Base-by-base conservation (phyloP, 352 stramenopile species). In the Globisporangium apiculatum region DNA sequence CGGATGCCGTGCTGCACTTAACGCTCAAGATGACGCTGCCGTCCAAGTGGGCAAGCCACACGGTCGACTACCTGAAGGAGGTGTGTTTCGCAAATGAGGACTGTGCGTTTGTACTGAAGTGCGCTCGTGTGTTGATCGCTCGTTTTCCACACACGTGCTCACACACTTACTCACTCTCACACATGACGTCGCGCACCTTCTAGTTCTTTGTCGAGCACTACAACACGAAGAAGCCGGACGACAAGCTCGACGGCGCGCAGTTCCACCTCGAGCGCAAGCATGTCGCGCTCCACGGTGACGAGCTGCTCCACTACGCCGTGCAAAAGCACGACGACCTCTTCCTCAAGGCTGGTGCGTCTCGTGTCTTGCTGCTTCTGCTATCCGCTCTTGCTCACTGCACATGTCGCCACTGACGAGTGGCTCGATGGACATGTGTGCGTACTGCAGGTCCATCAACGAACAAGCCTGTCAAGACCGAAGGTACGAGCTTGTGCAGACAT, bases 201-300 rank as follows among this genome's bases (percentile, higher is more conserved):
- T 31, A 94, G 83, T 94, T 96, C 67, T 96, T 96, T 55, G 82
- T 94, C 47, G 85, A 95, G 68, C 78, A 91, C 60, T 96, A 96
- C 70, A 96, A 96, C 66, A 89, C 80, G 48, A 94, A 94, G 68
- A 90, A 92, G 61, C 74, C 84, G 8, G 73, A 91, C 3, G 77
- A 91, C 43, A 60, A 59, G 54, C 64, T 94, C 42, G 70, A 87
- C 12, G 70, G 63, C 5, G 64, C 53, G 1, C 59, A 71, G 48
- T 76, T 85, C 58, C 82, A 94, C 57, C 63, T 95, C 56, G 84
- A 93, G 60, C 84, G 86, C 67, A 86, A 87, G 64, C 68, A 69
- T 50, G 59, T 60, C 5, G 41, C 72, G 48, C 69, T 92, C 35
- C 87, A 73, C 51, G 82, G 83, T 6, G 82, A 94, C 61, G 82